Conservation (phyloP, 1,139 yeast genomes). For the Scheffersomyces quercinus region DNA sequence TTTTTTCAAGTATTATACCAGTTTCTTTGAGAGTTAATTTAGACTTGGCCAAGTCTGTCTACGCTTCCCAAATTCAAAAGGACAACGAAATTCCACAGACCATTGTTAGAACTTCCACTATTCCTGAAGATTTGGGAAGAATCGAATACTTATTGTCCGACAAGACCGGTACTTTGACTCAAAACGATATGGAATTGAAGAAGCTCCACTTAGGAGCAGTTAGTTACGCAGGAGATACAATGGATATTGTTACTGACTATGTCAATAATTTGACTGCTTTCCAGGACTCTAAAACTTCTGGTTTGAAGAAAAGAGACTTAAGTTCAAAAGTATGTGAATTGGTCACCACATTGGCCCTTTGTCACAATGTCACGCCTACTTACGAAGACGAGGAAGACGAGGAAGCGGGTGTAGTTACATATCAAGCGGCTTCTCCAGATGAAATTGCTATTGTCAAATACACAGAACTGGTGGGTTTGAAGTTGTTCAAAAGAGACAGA, state of each 20-base stretch:
- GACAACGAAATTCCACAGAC: conserved; percentile 81
- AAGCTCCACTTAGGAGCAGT: conserved; percentile 91
- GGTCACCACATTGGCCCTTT: conserved; percentile 78
- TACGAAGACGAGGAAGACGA: conserved; percentile 44
- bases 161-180: conserved; percentile 96
- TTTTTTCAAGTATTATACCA: conserved; percentile 94
- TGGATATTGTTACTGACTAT: conserved; percentile 83
- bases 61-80: conserved; percentile 92
- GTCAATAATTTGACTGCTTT: conserved; percentile 36
- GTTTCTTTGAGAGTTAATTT: conserved; percentile 91
- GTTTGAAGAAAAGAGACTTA: conserved; percentile 52
- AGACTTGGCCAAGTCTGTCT: conserved; percentile 93
- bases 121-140: conserved; percentile 96
- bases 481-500: conserved; percentile 80
- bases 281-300: conserved; percentile 21
- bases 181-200: conserved; percentile 96
- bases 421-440: conserved; percentile 99
- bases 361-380: conserved; percentile 95
- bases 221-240: conserved; percentile 86
- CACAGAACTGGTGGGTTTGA: conserved; percentile 82
- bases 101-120: conserved; percentile 93
- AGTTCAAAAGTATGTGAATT: conserved; percentile 77
- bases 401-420: conserved; percentile 51
- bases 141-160: conserved; percentile 91
- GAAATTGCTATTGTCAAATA: conserved; percentile 96